Evolutionary conservation across 2,329 filamentous ascomycete genomes (phyloP).

Genomic region (Sporothrix globosa): DNA sequence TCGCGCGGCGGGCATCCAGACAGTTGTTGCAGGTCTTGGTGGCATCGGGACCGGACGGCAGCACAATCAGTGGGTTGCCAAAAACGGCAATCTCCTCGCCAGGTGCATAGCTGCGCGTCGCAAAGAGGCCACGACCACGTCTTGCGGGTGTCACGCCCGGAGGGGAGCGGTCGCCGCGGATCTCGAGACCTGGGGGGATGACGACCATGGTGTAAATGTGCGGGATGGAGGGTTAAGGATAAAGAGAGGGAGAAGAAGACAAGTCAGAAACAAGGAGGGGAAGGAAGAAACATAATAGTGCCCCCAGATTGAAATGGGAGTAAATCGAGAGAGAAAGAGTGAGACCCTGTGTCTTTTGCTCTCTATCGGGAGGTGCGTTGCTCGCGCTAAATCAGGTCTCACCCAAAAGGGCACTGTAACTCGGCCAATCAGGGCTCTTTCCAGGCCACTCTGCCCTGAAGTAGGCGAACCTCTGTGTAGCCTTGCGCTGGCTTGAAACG

Average conservation of each 20-base stretch:
- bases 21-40: slow-evolving; percentile 55
- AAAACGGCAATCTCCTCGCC: slow-evolving; percentile 54
- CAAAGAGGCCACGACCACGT: slow-evolving; percentile 49
- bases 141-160: neutral
- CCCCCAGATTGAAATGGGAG: neutral
- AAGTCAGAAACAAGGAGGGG: neutral
- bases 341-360: neutral
- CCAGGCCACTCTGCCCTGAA: slow-evolving; percentile 2
- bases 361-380: no score
- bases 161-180: slow-evolving; percentile 35
- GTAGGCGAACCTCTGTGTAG: neutral
- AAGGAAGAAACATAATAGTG: neutral
- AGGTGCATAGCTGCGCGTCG: slow-evolving; percentile 49
- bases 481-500: neutral
- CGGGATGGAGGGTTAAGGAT: neutral
- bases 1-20: slow-evolving; percentile 41
- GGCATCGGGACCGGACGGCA: slow-evolving; percentile 52
- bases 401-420: slow-evolving; percentile 10
- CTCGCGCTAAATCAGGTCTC: neutral
- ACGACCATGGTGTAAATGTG: slow-evolving; percentile 29
- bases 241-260: neutral
- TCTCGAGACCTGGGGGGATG: slow-evolving; percentile 33
- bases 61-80: slow-evolving; percentile 49
- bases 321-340: neutral
- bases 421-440: slow-evolving; percentile 1